These are phyloP conservation scores for Dorcoceras hygrometricum DNA, from an alignment of 257 asterid species.

Conservation along the genomic window DNA sequence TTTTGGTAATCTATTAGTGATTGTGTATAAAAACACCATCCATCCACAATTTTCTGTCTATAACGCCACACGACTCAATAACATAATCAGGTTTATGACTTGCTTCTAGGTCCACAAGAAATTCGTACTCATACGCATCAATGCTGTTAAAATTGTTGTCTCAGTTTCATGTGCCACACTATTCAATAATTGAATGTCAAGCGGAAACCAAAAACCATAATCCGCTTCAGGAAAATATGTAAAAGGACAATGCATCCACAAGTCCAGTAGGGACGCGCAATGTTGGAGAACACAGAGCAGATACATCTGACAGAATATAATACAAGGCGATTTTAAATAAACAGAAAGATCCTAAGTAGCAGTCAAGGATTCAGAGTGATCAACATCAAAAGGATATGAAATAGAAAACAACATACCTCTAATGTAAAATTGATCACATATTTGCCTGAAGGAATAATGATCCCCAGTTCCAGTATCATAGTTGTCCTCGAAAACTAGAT, in stretches of 20 bases:
- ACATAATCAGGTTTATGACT: not conserved
- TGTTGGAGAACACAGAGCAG: not conserved
- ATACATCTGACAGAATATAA: not conserved
- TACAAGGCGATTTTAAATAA: not conserved
- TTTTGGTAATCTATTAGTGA: not conserved
- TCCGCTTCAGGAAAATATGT: not conserved
- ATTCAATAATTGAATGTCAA: not conserved
- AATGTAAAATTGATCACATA: constrained; percentile 86
- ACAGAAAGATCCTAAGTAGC: not conserved
- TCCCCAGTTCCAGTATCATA: constrained; percentile 99
- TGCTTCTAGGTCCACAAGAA: not conserved
- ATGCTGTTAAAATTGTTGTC: not conserved
- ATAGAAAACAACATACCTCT: constrained; percentile 49
- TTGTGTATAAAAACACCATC: not conserved
- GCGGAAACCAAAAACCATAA: not conserved
- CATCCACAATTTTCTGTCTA: not conserved
- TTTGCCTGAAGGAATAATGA: constrained; percentile 95
- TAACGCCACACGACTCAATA: not conserved
- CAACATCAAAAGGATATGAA: constrained; percentile 10
- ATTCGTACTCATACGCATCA: not conserved
- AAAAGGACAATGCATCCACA: not conserved
- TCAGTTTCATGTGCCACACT: not conserved
- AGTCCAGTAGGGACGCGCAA: not conserved
- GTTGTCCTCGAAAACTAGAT: constrained; percentile 94
- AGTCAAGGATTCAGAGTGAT: constrained; percentile 11